Conservation (phyloP, 768 basidiomycete genomes). For the Amanita muscaria region DNA sequence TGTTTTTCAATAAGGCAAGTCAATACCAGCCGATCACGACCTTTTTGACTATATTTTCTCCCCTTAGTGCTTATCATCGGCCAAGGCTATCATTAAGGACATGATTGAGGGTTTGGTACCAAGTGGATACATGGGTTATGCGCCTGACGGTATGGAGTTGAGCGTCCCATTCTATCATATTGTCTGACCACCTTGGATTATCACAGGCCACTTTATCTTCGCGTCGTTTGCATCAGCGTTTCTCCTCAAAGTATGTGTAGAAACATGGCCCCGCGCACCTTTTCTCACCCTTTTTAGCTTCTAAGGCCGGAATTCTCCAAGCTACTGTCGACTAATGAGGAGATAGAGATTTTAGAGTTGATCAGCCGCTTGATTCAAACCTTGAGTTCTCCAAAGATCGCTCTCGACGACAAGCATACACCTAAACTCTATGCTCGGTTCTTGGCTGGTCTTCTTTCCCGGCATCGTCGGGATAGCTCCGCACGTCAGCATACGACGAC, state of each 20-base stretch:
- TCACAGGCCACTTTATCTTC: slow-evolving; percentile 64
- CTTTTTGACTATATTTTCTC: slow-evolving; percentile 8
- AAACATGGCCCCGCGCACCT: neutral
- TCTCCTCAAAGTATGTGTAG: slow-evolving; percentile 62
- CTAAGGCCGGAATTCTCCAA: slow-evolving; percentile 67
- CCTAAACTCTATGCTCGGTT: slow-evolving; percentile 77
- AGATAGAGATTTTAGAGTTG: slow-evolving; percentile 61
- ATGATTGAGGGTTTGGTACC: slow-evolving; percentile 61
- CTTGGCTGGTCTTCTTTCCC: slow-evolving; percentile 60
- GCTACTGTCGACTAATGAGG: slow-evolving; percentile 51
- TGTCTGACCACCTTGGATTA: neutral
- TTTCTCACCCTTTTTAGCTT: slow-evolving; percentile 31
- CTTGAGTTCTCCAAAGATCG: slow-evolving; percentile 60
- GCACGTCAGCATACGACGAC: slow-evolving; percentile 44
- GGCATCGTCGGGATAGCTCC: slow-evolving; percentile 61
- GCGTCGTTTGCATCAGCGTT: slow-evolving; percentile 78
- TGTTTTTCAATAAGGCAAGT: slow-evolving; percentile 56
- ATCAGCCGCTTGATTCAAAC: slow-evolving; percentile 68
- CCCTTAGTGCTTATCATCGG: slow-evolving; percentile 58
- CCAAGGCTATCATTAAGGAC: slow-evolving; percentile 54
- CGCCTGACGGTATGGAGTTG: slow-evolving; percentile 55
- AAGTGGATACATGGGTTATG: slow-evolving; percentile 68
- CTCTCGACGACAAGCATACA: slow-evolving; percentile 76
- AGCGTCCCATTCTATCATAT: neutral
- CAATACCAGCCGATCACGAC: neutral